A percentile compares a stretch with the other conserved stretches of the same genome.
phyloP scores from a whole-genome alignment of 73 alveolate species.

The Tetrahymena borealis region DNA sequence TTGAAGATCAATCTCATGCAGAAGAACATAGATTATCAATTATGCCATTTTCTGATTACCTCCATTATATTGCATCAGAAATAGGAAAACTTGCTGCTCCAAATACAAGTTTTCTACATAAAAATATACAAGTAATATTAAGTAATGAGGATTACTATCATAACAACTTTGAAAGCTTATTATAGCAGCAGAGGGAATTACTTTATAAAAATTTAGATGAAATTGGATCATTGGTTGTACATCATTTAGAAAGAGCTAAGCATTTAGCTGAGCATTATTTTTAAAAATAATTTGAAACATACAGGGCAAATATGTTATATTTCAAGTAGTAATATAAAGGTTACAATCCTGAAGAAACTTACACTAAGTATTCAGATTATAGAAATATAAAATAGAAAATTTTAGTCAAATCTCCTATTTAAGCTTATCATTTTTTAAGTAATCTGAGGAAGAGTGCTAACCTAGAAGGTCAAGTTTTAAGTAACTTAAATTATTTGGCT shows the following conservation, averaged over 20 bases:
- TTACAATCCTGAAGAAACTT: slow-evolving; percentile 34
- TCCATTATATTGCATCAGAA: slow-evolving; percentile 18
- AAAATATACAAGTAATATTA: slow-evolving; percentile 14
- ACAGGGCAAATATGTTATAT: slow-evolving; percentile 9
- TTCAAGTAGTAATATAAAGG: slow-evolving; percentile 13
- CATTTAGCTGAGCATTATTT: slow-evolving; percentile 2
- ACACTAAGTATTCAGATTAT: slow-evolving; percentile 15
- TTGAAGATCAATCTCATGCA: slow-evolving; percentile 7
- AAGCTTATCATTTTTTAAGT: slow-evolving; percentile 17
- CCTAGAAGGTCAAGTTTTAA: slow-evolving; percentile 18
- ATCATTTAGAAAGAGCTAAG: slow-evolving; percentile 10
- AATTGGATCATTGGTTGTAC: background rate
- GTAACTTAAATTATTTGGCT: slow-evolving; percentile 16
- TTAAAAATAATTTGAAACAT: slow-evolving; percentile 17
- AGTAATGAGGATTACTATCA: slow-evolving; percentile 12
- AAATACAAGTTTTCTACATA: slow-evolving; percentile 2
- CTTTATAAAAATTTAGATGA: slow-evolving; percentile 24
- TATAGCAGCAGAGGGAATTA: background rate
- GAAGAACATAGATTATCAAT: slow-evolving; percentile 4
- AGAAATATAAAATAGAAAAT: slow-evolving; percentile 5
- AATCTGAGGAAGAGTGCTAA: slow-evolving; percentile 29
- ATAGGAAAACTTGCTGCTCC: background rate
- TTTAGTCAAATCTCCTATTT: slow-evolving; percentile 9
- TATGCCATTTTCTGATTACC: slow-evolving; percentile 8
- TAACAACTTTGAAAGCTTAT: slow-evolving; percentile 3